Percentiles rank a stretch among this genome's conserved stretches.
phyloP scores from a whole-genome alignment of 352 stramenopile genomes.

The Chrysophaeum taylorii region DNA sequence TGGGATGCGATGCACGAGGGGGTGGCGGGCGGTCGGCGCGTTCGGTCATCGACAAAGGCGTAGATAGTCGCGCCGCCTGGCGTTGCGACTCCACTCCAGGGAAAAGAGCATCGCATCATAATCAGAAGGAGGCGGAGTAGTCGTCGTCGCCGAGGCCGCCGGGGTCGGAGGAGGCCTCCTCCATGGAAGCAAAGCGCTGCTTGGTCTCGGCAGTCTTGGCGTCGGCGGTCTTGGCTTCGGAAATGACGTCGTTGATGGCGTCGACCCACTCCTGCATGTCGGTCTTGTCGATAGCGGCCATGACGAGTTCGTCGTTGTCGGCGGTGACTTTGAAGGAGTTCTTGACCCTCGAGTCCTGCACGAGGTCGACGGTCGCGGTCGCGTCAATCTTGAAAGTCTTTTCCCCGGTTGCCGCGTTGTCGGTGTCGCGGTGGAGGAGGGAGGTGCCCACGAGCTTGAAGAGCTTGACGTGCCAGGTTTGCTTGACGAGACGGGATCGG shows the following conservation, averaged over 20 bases:
- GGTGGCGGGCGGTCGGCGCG: no score
- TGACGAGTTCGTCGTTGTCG: background rate
- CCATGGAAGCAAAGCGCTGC: no score
- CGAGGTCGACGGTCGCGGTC: background rate
- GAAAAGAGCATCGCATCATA: no score
- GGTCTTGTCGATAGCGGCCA: background rate
- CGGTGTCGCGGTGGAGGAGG: constrained; percentile 7
- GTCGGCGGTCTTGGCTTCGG: no score
- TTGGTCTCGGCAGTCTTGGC: no score
- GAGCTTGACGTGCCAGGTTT: constrained; percentile 13
- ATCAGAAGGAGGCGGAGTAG: no score
- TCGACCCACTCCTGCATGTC: constrained; percentile 11
- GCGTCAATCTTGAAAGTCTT: background rate
- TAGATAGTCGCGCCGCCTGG: no score
- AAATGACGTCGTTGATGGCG: background rate
- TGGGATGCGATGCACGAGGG: no score
- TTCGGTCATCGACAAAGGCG: no score
- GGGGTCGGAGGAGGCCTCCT: no score
- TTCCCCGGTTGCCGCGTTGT: background rate
- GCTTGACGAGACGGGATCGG: constrained; percentile 8
- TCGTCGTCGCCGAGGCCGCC: no score
- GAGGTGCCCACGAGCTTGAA: background rate
- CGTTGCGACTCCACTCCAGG: no score
- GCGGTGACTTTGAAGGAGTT: background rate
- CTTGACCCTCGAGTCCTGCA: background rate